Evolutionary conservation across 164 flowering plant species (phyloP).

Genomic region (grape (Vitis vinifera)): DNA sequence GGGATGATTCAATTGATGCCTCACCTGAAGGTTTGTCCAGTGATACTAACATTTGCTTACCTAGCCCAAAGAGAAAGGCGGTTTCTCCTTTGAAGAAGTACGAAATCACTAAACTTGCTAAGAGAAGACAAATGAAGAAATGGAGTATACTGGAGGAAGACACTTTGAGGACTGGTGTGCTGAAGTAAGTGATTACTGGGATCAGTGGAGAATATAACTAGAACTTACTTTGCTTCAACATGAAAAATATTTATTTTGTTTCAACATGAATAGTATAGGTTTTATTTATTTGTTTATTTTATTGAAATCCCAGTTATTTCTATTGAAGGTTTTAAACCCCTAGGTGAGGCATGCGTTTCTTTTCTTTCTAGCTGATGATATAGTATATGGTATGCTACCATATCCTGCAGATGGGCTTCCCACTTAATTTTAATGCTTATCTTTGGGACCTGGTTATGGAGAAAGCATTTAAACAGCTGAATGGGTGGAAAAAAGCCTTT

Average conservation of each 20-base stretch:
- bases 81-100: constrained; percentile 55
- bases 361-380: background rate
- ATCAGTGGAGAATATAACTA: background rate
- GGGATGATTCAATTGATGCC: constrained; percentile 52
- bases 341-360: background rate
- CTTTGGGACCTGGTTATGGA: no score
- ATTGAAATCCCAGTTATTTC: background rate
- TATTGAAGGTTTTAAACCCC: background rate
- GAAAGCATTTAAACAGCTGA: no score
- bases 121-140: constrained; percentile 43
- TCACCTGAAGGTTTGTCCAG: constrained; percentile 27
- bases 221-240: background rate
- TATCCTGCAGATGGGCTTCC: no score
- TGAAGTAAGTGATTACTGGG: constrained; percentile 37
- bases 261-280: background rate
- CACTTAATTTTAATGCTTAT: no score
- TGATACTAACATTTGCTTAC: constrained; percentile 25
- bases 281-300: background rate
- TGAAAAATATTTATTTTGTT: background rate
- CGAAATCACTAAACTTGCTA: constrained; percentile 18
- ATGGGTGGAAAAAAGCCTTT: no score
- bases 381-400: background rate
- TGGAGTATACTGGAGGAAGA: constrained; percentile 81
- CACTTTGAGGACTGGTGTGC: constrained; percentile 56
- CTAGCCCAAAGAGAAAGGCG: constrained; percentile 33